Evolutionary conservation across 179 eudicot genomes (phyloP), one percentile per base, ranked within the genome.

Genomic region (Heliamphora pulchella): DNA sequence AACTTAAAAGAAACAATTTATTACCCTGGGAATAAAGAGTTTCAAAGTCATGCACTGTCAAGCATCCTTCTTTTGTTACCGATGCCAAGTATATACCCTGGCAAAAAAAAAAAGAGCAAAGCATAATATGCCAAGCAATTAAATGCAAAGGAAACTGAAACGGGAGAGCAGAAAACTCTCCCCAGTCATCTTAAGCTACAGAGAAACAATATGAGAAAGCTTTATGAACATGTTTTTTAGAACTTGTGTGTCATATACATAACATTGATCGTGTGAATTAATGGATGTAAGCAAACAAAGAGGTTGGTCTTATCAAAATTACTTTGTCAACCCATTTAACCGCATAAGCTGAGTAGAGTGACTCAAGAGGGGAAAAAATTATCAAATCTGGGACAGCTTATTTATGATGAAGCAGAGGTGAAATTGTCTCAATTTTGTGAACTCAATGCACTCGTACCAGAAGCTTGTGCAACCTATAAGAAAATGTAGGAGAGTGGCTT

Each of bases 81-180:
- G 98, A 87, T 76, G 96, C 98, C 75, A 96, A 79, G 84, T 92
- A 96, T 62, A 90, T 85, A 77, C 99, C 99, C 99, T 96, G 83
- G 51, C 22, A 66, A 55, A 58, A 48, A 65, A 57, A 74, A 43
- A 47, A 53, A 57, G 48, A 82, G 39, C 20, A 68, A 71, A 5
- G 8, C 6, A 71, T 9, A 54, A 41, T 5, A 44, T n/a, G 17
- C 58, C 39, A 72, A 46, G 63, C 0, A 5, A 54, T 3, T 55
- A 74, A 20, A 74, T 54, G 63, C 17, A 7, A 74, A 54, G 77
- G 48, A 54, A 74, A 55, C 47, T 10, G 17, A 39, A 18, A 51
- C 17, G 43, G 47, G 74, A 43, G 53, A 47, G 18, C 15, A 51
- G 61, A 53, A 53, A 73, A 18, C 39, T 1, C 17, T n/a, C 48